A percentile compares a stretch with the other conserved stretches of the same genome.
These are phyloP conservation scores for Lasiosphaeria ovina DNA, from an alignment of 495 filamentous ascomycete genomes.

Conservation along the genomic window DNA sequence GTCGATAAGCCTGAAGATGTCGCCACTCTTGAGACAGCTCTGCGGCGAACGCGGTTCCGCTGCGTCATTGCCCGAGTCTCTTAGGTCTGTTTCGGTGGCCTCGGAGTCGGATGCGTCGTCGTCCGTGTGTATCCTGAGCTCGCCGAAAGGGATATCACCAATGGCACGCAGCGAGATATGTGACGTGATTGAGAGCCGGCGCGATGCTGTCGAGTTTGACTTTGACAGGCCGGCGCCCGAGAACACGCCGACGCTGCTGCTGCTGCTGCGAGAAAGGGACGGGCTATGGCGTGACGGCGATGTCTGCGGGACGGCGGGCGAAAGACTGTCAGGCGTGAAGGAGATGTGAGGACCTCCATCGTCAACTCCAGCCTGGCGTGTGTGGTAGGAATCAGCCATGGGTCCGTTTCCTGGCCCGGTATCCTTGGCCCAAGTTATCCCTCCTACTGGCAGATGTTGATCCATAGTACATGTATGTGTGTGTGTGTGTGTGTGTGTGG, in stretches of 20 bases:
- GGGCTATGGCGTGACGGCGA: neutral
- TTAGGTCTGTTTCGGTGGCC: neutral
- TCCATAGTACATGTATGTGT: no score
- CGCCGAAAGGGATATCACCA: slow-evolving; percentile 35
- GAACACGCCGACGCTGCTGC: neutral
- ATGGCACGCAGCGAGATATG: slow-evolving; percentile 31
- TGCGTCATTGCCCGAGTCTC: neutral
- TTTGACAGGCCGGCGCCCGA: slow-evolving; percentile 9
- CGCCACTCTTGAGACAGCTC: slow-evolving; percentile 31
- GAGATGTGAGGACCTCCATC: no score
- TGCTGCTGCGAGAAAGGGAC: neutral
- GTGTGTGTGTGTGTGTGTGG: no score
- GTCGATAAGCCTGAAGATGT: slow-evolving; percentile 42
- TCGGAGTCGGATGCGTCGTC: slow-evolving; percentile 7
- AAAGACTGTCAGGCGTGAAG: no score
- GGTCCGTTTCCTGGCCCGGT: no score
- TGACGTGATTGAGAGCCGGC: slow-evolving; percentile 22
- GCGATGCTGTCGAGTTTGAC: slow-evolving; percentile 22
- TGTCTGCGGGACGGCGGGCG: neutral
- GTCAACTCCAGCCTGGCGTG: no score
- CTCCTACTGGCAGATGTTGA: no score
- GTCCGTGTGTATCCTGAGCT: slow-evolving; percentile 34
- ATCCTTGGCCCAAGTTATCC: no score
- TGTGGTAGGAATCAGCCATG: no score
- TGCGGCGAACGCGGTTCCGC: neutral